Conservation (phyloP, 2,329 filamentous ascomycete species). For the Colletotrichum camelliae region DNA sequence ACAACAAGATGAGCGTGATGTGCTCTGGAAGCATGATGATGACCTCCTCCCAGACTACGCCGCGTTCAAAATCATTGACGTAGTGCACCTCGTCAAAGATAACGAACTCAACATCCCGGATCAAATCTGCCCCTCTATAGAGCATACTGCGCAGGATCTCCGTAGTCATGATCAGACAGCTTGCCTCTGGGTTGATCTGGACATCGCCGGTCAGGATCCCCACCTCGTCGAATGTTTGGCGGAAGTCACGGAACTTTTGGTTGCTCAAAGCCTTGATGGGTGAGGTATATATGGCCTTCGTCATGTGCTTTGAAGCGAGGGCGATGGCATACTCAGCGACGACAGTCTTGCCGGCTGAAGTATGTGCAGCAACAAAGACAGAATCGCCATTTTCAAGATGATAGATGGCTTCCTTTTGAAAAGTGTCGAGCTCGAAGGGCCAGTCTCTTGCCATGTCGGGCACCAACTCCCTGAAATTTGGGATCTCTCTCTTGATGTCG, state of each 20-base stretch:
- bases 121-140: slow-evolving; percentile 92
- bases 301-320: slow-evolving; percentile 97
- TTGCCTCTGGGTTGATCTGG: slow-evolving; percentile 96
- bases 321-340: slow-evolving; percentile 98
- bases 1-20: slow-evolving; percentile 92
- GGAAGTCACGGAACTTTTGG: slow-evolving; percentile 97
- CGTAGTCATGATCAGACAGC: slow-evolving; percentile 98
- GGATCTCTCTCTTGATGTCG: slow-evolving; percentile 88
- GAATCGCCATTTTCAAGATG: slow-evolving; percentile 96
- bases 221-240: slow-evolving; percentile 89
- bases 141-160: slow-evolving; percentile 98
- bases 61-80: slow-evolving; percentile 93
- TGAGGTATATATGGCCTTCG: slow-evolving; percentile 98
- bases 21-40: slow-evolving; percentile 99
- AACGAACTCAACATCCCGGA: slow-evolving; percentile 96
- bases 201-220: slow-evolving; percentile 97
- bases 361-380: slow-evolving; percentile 97
- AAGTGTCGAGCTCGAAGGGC: slow-evolving; percentile 97
- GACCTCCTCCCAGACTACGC: slow-evolving; percentile 99
- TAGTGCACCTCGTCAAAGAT: slow-evolving; percentile 99
- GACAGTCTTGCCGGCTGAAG: slow-evolving; percentile 96
- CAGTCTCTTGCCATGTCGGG: slow-evolving; percentile 96
- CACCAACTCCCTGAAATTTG: slow-evolving; percentile 93
- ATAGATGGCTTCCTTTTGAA: slow-evolving; percentile 98
- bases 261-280: slow-evolving; percentile 99